Conservation (phyloP, 2,329 filamentous ascomycete species). For the Fusarium drepaniforme region DNA sequence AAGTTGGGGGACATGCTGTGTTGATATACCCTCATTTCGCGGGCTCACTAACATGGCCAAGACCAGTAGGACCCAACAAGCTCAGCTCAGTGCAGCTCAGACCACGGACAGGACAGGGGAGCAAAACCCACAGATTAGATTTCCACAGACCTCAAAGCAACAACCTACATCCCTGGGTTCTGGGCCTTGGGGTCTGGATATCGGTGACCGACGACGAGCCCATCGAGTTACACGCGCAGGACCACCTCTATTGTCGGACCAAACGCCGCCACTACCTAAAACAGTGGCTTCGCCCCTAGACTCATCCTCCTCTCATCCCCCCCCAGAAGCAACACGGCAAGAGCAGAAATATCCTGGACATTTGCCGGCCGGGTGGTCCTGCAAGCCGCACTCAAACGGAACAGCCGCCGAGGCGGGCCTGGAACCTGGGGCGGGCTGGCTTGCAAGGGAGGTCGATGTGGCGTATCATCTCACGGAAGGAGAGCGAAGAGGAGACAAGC, state of each 20-base stretch:
- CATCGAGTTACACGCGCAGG: constrained; percentile 28
- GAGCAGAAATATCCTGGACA: neutral
- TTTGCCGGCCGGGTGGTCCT: neutral
- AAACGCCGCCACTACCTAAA: constrained; percentile 30
- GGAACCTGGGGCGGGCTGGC: neutral
- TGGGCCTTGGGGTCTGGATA: neutral
- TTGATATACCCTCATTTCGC: constrained; percentile 36
- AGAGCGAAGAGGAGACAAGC: neutral
- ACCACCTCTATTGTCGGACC: constrained; percentile 1
- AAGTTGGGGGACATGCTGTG: constrained; percentile 5
- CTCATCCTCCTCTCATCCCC: constrained; percentile 23
- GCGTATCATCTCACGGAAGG: constrained; percentile 22
- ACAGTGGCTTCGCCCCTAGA: constrained; percentile 38
- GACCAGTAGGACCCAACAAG: neutral
- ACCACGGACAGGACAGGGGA: constrained; percentile 7
- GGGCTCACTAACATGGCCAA: constrained; percentile 6
- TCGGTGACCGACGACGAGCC: neutral
- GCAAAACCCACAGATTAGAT: constrained; percentile 10
- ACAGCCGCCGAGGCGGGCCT: constrained; percentile 2
- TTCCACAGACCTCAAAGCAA: neutral
- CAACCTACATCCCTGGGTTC: neutral
- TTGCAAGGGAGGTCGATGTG: constrained; percentile 19
- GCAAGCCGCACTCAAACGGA: constrained; percentile 24
- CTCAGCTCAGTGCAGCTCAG: constrained; percentile 17
- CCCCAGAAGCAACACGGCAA: neutral